Conservation (phyloP, 225 moss, liverwort and hornwort genomes). For the Bryoerythrophyllum caledonicum region DNA sequence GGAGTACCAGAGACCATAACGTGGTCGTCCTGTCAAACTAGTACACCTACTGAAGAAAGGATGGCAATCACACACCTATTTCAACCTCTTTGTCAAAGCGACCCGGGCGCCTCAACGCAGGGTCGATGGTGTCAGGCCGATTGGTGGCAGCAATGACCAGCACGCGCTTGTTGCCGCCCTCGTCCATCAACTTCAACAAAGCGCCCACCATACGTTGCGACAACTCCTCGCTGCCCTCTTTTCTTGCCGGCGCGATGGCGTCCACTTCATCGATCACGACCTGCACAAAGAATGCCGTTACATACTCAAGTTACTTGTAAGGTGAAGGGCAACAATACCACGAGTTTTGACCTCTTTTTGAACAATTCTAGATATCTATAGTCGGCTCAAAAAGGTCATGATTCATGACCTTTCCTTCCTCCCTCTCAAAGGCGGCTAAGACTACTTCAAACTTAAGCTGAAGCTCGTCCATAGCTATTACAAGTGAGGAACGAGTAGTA, state of each 20-base stretch:
- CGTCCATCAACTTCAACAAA: slow-evolving; percentile 87
- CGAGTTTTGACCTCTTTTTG: no score
- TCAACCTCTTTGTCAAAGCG: slow-evolving; percentile 94
- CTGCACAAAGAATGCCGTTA: slow-evolving; percentile 36
- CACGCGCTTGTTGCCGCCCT: slow-evolving; percentile 69
- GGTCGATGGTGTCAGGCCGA: slow-evolving; percentile 90
- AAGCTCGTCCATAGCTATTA: no score
- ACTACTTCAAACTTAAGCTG: no score
- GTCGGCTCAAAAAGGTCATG: no score
- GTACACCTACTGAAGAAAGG: no score
- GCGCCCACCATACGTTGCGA: slow-evolving; percentile 88
- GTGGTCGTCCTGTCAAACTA: no score
- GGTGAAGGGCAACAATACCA: no score
- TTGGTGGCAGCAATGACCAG: slow-evolving; percentile 92
- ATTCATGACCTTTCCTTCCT: no score
- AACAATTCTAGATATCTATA: no score
- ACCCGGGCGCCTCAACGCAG: slow-evolving; percentile 92
- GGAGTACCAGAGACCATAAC: slow-evolving; percentile 7
- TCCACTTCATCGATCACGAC: slow-evolving; percentile 98
- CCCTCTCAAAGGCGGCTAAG: no score
- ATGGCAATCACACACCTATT: slow-evolving; percentile 39
- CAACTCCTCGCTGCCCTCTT: slow-evolving; percentile 85
- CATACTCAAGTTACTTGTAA: no score
- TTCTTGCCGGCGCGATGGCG: slow-evolving; percentile 88
- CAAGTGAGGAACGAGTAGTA: no score